Evolutionary conservation across 768 basidiomycete genomes (phyloP).

Genomic region (Rhodosporidiobolus sp.): DNA sequence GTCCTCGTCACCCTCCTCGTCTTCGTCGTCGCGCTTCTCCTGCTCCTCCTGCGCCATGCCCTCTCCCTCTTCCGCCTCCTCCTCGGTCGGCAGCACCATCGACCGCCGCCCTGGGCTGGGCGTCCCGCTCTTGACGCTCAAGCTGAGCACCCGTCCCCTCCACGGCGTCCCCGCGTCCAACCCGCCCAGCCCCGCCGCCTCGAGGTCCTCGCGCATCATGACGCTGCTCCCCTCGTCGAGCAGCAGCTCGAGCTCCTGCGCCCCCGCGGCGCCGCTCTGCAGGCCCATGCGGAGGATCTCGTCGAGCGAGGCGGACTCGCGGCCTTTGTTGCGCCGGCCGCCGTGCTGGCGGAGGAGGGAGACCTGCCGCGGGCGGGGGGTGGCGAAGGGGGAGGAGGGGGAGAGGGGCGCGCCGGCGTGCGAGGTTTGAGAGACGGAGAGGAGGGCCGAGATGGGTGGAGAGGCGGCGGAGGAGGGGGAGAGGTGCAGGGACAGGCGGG

Average conservation of each 20-base stretch:
- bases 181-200: background rate
- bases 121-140: background rate
- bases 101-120: background rate
- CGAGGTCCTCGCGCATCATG: conserved; percentile 15
- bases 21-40: background rate
- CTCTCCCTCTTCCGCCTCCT: background rate
- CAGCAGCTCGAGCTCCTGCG: conserved; percentile 1
- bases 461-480: background rate
- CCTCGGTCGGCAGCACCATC: background rate
- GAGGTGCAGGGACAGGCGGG: background rate
- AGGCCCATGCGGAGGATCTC: conserved; percentile 11
- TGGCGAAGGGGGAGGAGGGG: background rate
- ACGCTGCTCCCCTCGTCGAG: conserved; percentile 11
- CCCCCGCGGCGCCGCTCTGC: background rate
- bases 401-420: background rate
- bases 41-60: background rate
- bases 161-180: background rate
- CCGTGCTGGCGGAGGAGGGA: background rate
- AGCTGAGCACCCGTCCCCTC: conserved; percentile 7
- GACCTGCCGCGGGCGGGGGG: background rate
- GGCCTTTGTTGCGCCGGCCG: background rate
- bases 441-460: background rate
- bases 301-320: conserved; percentile 11
- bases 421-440: background rate
- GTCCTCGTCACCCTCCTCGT: background rate